Base-by-base conservation (phyloP, 139 green algal species). In the Chara braunii region DNA sequence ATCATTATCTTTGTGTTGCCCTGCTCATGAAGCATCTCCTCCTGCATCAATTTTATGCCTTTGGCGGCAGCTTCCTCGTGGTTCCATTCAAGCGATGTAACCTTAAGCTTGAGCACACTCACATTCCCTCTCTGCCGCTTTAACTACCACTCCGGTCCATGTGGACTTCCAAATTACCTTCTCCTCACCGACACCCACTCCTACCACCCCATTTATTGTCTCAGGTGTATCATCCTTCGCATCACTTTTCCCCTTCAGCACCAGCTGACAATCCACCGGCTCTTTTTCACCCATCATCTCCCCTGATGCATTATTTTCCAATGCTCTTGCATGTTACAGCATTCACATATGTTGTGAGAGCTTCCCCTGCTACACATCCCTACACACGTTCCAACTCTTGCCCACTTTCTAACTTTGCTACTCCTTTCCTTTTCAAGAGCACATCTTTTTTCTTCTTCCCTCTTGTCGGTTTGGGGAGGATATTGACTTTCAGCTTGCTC, bases 11-110 rank as follows among this genome's bases (percentile, higher is more conserved):
- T 87, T 75, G 65, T 95, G 7, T 77, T 67, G 2, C 87, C 88
- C 0, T 88, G 87, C 56, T 95, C 89, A 4, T 80, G 78, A 22
- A 95, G 81, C 61, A 95, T 75, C 78, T 95, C 87, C 30, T 85
- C 87, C 70, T 93, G 85, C 0, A 83, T 87, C 28, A 86, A 51
- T 9, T 70, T 72, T 3, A 68, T 44, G 32, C 68, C 33, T 26
- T 80, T n/a, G n/a, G n/a, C n/a, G n/a, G n/a, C n/a, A n/a, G n/a
- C 64, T 24, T 65, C 53, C 8, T 35, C 22, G 36, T n/a, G 9
- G 32, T 50, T 59, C 7, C 37, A 51, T 37, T 43, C 34, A 57
- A 43, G 26, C 9, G 58, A 48, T 28, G 18, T 43, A 11, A 37
- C 22, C 64, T 72, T 11, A n/a, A 12, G 32, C 36, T 3, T 24